Percentiles rank a stretch among this genome's conserved stretches.
phyloP scores from a whole-genome alignment of 139 green algal genomes.

The Coccomyxa sp. region DNA sequence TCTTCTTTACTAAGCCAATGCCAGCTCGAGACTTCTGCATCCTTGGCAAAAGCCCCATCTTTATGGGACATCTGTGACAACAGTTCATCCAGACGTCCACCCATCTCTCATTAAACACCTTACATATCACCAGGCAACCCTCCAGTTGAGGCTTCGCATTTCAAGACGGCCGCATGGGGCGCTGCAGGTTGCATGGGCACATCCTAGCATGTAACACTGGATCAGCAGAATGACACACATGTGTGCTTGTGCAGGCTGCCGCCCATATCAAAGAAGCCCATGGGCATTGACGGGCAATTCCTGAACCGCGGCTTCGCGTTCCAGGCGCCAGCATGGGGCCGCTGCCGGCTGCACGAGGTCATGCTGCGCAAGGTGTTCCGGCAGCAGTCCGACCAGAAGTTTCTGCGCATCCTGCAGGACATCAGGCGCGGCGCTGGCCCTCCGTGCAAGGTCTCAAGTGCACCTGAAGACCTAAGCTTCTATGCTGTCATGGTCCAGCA shows the following conservation, averaged over 20 bases:
- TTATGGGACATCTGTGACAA: no score
- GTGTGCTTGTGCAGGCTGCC: constrained; percentile 22
- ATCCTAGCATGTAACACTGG: background rate
- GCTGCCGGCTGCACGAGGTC: constrained; percentile 36
- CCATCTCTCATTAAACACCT: no score
- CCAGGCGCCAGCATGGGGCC: constrained; percentile 52
- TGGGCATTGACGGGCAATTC: constrained; percentile 29
- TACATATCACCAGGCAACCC: no score
- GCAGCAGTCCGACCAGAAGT: constrained; percentile 38
- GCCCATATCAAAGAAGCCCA: constrained; percentile 38
- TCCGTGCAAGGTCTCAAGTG: no score
- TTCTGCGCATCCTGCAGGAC: constrained; percentile 52
- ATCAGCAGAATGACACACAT: background rate
- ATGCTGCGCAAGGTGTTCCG: constrained; percentile 64
- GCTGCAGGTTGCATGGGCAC: background rate
- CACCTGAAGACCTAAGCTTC: no score
- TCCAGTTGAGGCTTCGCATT: no score
- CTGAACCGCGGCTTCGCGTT: constrained; percentile 65
- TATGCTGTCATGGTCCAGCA: no score
- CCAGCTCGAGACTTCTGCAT: no score
- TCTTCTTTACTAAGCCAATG: no score
- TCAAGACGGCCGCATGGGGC: background rate
- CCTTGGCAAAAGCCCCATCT: no score
- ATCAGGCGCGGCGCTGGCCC: no score
- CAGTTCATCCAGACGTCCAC: no score